These are phyloP conservation scores for Aspergillus avenaceus DNA, from an alignment of 495 filamentous ascomycete species.

Conservation along the genomic window DNA sequence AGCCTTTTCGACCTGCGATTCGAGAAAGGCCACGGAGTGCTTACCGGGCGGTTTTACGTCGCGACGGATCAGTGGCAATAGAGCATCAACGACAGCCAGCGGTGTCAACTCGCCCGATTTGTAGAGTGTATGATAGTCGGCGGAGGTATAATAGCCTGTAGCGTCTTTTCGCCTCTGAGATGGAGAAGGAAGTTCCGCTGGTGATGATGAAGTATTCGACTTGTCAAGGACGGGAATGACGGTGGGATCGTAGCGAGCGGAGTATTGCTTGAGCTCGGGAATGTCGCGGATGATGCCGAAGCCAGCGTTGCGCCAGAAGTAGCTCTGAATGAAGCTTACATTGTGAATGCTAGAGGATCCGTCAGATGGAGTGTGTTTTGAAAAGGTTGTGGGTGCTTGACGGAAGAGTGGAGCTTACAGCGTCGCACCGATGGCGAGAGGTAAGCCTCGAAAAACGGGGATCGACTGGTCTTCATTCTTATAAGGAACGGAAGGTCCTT, in stretches of 20 bases:
- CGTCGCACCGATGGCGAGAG: constrained; percentile 46
- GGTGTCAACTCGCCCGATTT: constrained; percentile 66
- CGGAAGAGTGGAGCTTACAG: too few relatives aligned
- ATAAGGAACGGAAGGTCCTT: constrained; percentile 45
- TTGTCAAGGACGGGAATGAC: constrained; percentile 62
- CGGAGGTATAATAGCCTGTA: constrained; percentile 59
- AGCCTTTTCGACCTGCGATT: constrained; percentile 55
- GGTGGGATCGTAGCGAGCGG: constrained; percentile 74
- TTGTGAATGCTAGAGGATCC: constrained; percentile 57
- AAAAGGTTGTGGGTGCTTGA: too few relatives aligned
- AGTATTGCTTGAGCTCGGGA: constrained; percentile 52
- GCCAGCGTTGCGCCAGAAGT: constrained; percentile 73
- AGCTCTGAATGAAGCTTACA: constrained; percentile 48
- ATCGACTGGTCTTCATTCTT: constrained; percentile 45
- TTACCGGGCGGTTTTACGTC: constrained; percentile 47
- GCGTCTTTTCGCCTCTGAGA: constrained; percentile 28
- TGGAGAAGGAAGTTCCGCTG: constrained; percentile 17
- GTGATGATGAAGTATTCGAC: constrained; percentile 23
- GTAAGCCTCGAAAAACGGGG: constrained; percentile 50
- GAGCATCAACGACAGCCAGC: constrained; percentile 58
- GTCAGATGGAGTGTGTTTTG: too few relatives aligned
- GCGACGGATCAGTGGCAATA: constrained; percentile 66
- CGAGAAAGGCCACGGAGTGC: constrained; percentile 68
- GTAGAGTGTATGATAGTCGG: constrained; percentile 77
- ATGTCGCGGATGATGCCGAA: constrained; percentile 60